phyloP scores from a whole-genome alignment of 345 rosid genomes.

The Lumnitzera littorea region DNA sequence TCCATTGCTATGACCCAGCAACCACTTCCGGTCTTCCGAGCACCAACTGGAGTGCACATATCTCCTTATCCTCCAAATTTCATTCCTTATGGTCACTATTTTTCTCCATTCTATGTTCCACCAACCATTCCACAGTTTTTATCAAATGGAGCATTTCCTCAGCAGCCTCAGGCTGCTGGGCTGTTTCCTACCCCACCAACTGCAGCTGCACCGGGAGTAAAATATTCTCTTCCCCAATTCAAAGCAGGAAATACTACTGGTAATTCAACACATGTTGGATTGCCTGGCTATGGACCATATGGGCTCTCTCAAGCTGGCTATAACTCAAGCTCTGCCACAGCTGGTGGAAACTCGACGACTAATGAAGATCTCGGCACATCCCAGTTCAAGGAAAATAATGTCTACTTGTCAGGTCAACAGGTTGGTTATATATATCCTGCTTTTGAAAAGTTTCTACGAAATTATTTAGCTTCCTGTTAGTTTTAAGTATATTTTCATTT shows the following conservation, averaged over 20 bases:
- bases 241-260: constrained; percentile 70
- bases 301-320: constrained; percentile 73
- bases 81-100: constrained; percentile 70
- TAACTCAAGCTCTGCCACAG: constrained; percentile 50
- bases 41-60: constrained; percentile 80
- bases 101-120: constrained; percentile 68
- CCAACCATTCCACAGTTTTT: constrained; percentile 72
- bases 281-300: constrained; percentile 77
- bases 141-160: constrained; percentile 73
- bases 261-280: constrained; percentile 58
- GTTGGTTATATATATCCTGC: constrained; percentile 27
- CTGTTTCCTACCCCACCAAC: constrained; percentile 66
- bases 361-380: constrained; percentile 70
- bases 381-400: constrained; percentile 76
- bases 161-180: constrained; percentile 72
- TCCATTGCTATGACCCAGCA: constrained; percentile 76
- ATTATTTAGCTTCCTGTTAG: not conserved
- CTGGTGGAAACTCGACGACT: constrained; percentile 61
- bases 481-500: not conserved
- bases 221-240: constrained; percentile 71
- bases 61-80: constrained; percentile 83
- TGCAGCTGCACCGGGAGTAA: constrained; percentile 59
- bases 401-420: constrained; percentile 70
- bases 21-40: constrained; percentile 71
- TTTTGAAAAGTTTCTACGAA: not conserved